Conservation (phyloP, 305 asterid species). For the Fraxinus angustifolia region DNA sequence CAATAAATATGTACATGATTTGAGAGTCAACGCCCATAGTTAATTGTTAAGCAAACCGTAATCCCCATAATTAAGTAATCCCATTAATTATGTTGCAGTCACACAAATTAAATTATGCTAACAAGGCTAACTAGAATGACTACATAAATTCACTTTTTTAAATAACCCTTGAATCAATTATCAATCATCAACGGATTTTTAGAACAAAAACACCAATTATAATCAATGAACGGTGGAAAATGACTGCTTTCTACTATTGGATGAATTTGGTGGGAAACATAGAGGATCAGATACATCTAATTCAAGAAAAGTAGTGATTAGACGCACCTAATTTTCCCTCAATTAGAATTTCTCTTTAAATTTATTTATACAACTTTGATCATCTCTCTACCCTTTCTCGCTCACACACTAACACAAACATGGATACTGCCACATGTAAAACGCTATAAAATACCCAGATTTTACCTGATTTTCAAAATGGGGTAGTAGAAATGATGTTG, state of each 20-base stretch:
- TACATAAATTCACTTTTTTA: not conserved
- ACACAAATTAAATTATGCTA: too few species aligned
- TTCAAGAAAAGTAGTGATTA: conserved; percentile 29
- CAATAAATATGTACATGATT: too few species aligned
- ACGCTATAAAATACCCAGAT: conserved; percentile 24
- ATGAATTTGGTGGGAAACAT: conserved; percentile 17
- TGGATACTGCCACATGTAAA: not conserved
- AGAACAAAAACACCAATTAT: not conserved
- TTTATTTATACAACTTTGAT: not conserved
- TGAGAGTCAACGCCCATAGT: too few species aligned
- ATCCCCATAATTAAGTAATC: too few species aligned
- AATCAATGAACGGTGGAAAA: not conserved
- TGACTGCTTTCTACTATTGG: not conserved
- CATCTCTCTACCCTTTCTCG: conserved; percentile 4
- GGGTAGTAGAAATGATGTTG: conserved; percentile 35
- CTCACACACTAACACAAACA: not conserved
- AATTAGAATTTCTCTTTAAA: conserved; percentile 22
- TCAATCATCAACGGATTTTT: not conserved
- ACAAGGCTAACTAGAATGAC: not conserved
- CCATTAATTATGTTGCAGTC: too few species aligned
- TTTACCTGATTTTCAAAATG: not conserved
- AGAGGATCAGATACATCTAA: conserved; percentile 21
- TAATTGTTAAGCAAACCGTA: too few species aligned
- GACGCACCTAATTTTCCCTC: conserved; percentile 49
- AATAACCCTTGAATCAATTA: not conserved